Evolutionary conservation across 495 filamentous ascomycete genomes (phyloP), one percentile per base, ranked within the genome.

Genomic region (Filosporella fistucella): DNA sequence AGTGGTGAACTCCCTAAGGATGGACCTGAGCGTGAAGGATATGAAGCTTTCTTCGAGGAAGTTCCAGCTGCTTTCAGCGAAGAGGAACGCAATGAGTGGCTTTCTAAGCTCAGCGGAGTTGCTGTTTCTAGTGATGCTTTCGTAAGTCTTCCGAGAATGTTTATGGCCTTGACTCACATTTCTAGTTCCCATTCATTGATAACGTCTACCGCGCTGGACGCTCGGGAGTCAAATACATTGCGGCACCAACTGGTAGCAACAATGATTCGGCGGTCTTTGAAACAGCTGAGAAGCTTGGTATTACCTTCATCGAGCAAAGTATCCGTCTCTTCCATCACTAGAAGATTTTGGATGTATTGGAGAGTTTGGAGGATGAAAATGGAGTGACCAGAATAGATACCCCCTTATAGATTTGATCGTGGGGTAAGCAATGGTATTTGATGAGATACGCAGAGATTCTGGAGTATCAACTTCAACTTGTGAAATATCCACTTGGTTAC

Each of bases 131-230:
- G 86, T 48, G 93, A 98, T 69, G 93, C 93, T 49, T 98, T 98
- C 70, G 88, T 93, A 75, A 71, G 86, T 76, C n/a, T 17, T 34
- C 23, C 34, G 24, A 33, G 22, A n/a, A n/a, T 32, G n/a, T 16
- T 21, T 22, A 32, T 46, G 16, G 16, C n/a, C 34, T 13, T 32
- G 24, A n/a, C 46, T 48, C 39, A 42, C 28, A 21, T 45, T 34
- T 22, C 2, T 25, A 91, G 87, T 96, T 97, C 81, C 93, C 93
- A 45, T 98, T 98, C 74, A 86, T 88, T 55, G 93, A 97, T 76
- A 98, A 98, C 58, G 84, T 98, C 50, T 95, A 91, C 78, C 80
- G 93, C 47, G 88, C 89, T 33, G 80, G 76, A 42, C 76, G 88
- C 52, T 95, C 88, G 17, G 93, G 93, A 18, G 91, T 79, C 52